phyloP scores from a whole-genome alignment of 768 basidiomycete genomes.

The Mycena filopes region DNA sequence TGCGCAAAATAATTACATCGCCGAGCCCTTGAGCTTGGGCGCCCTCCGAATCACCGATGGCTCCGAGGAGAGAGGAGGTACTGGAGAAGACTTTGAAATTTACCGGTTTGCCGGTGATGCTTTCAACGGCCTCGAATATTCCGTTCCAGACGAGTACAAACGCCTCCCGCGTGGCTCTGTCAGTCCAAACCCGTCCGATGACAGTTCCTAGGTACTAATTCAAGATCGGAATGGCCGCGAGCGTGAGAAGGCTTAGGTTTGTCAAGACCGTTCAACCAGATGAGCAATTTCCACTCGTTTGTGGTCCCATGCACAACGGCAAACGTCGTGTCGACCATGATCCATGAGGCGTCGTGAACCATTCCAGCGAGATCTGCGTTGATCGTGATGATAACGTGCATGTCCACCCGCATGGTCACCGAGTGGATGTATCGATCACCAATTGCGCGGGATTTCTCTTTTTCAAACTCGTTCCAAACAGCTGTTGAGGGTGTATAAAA shows the following conservation, averaged over 20 bases:
- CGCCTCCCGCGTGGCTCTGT: slow-evolving; percentile 3
- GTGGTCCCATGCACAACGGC: slow-evolving; percentile 8
- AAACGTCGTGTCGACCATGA: slow-evolving; percentile 24
- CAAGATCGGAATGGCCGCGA: too few relatives aligned
- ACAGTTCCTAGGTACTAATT: not conserved
- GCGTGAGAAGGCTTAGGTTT: too few relatives aligned
- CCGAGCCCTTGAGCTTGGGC: slow-evolving; percentile 6
- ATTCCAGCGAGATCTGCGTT: not conserved
- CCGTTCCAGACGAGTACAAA: slow-evolving; percentile 8
- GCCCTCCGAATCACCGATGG: slow-evolving; percentile 1
- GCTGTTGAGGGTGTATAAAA: not conserved
- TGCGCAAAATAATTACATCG: slow-evolving; percentile 1
- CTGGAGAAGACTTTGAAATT: slow-evolving; percentile 4
- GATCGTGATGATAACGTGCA: slow-evolving; percentile 1
- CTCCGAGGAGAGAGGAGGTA: slow-evolving; percentile 2
- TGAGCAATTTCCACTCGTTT: slow-evolving; percentile 21
- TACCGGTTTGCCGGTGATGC: not conserved
- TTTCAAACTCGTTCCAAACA: too few relatives aligned
- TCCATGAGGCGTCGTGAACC: not conserved
- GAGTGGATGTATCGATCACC: not conserved
- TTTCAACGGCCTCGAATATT: slow-evolving; percentile 5
- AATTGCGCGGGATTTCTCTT: too few relatives aligned
- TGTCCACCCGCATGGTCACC: not conserved
- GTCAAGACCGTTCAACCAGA: slow-evolving; percentile 6
- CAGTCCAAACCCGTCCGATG: slow-evolving; percentile 1